Percentiles rank a stretch among this genome's conserved stretches.
These are phyloP conservation scores for Cornus suecica DNA, from an alignment of 148 eudicot genomes.

Conservation along the genomic window DNA sequence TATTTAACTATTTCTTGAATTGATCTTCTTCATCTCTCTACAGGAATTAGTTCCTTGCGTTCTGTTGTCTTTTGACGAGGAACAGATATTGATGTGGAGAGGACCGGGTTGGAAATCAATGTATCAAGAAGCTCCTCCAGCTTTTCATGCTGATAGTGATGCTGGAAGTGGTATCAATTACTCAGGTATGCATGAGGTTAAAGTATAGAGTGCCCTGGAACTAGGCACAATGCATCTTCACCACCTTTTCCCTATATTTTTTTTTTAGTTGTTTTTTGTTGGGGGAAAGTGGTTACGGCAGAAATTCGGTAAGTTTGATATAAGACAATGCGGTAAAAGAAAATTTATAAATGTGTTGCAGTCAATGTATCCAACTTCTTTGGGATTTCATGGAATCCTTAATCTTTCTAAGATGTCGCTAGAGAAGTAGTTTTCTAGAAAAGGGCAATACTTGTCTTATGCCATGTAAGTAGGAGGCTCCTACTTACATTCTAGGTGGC, in stretches of 20 bases:
- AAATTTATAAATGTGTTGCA: too few species aligned
- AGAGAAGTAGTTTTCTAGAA: too few species aligned
- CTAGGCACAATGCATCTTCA: neutral
- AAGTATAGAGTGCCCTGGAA: neutral
- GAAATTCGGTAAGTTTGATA: too few species aligned
- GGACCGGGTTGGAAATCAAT: slow-evolving; percentile 86
- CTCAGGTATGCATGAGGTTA: slow-evolving; percentile 38
- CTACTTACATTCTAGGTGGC: too few species aligned
- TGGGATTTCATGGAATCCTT: too few species aligned
- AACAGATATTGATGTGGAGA: slow-evolving; percentile 95
- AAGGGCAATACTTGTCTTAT: too few species aligned
- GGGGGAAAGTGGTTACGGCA: too few species aligned
- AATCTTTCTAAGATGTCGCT: too few species aligned
- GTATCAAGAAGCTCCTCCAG: slow-evolving; percentile 40
- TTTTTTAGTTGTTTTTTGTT: neutral
- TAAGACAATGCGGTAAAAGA: too few species aligned
- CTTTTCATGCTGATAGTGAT: slow-evolving; percentile 14
- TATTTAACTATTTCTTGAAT: neutral
- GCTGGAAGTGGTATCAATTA: slow-evolving; percentile 8
- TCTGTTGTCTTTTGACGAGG: slow-evolving; percentile 83
- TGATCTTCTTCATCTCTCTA: slow-evolving; percentile 10
- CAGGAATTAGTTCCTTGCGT: slow-evolving; percentile 95
- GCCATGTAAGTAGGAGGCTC: too few species aligned
- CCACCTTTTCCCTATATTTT: neutral
- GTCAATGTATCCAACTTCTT: too few species aligned